These are phyloP conservation scores for Xylariaceae sp. DNA, from an alignment of 2,329 filamentous ascomycete genomes.

Conservation along the genomic window DNA sequence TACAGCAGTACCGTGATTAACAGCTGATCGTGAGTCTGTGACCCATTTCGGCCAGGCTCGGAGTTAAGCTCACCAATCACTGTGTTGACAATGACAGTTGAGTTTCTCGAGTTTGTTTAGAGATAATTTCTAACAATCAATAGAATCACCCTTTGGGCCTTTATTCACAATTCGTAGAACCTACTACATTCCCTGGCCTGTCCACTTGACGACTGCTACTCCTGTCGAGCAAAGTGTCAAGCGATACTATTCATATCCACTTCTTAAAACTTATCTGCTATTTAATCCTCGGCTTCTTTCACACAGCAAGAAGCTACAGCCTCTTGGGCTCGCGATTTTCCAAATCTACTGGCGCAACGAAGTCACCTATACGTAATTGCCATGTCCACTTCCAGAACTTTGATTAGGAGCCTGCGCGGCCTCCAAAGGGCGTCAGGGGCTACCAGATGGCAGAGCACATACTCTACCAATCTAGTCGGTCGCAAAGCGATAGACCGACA, in stretches of 20 bases:
- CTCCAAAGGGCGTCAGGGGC: conserved; percentile 4
- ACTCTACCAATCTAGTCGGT: neutral
- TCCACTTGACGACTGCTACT: too few relatives aligned
- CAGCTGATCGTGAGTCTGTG: neutral
- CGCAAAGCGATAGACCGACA: conserved; percentile 5
- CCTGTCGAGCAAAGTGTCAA: too few relatives aligned
- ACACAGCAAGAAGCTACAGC: too few relatives aligned
- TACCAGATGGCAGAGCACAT: conserved; percentile 5
- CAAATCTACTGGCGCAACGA: neutral
- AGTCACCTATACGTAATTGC: too few relatives aligned
- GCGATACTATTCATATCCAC: too few relatives aligned
- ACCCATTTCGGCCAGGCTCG: conserved; percentile 10
- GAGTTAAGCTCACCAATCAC: conserved; percentile 17
- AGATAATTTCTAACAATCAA: conserved; percentile 5
- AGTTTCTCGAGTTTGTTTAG: conserved; percentile 25
- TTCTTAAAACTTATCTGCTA: too few relatives aligned
- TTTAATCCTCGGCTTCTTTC: too few relatives aligned
- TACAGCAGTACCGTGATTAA: too few relatives aligned
- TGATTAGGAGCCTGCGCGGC: conserved; percentile 5
- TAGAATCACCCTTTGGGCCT: conserved; percentile 1
- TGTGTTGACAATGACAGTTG: conserved; percentile 12
- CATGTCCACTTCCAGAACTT: conserved; percentile 9
- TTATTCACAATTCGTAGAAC: too few relatives aligned
- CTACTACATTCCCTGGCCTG: too few relatives aligned
- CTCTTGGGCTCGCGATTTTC: neutral